Evolutionary conservation across 176 grass and related monocot species (phyloP).

Genomic region (Dendrocalamus sinicus): DNA sequence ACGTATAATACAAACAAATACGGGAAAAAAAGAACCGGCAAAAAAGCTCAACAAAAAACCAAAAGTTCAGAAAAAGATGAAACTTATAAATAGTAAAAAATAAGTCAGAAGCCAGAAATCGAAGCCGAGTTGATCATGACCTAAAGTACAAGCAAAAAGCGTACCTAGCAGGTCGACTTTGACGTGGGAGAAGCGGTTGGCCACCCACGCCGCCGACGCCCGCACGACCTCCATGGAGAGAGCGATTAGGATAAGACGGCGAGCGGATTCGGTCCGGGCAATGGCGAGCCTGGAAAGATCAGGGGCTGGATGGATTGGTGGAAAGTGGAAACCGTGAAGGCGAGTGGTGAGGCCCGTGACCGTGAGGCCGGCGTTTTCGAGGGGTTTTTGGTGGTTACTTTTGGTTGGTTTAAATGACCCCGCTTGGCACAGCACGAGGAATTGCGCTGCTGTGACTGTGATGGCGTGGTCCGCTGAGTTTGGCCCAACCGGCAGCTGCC

Average conservation of each 20-base stretch:
- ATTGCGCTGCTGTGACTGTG: neutral
- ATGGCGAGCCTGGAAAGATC: neutral
- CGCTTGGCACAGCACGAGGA: conserved; percentile 43
- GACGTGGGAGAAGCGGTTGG: conserved; percentile 76
- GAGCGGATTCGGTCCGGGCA: conserved; percentile 8
- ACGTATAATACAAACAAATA: too few species aligned
- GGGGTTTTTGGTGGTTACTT: neutral
- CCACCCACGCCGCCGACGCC: conserved; percentile 82
- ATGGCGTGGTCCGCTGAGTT: neutral
- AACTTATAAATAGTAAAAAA: too few species aligned
- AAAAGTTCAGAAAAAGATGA: too few species aligned
- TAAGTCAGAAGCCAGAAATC: too few species aligned
- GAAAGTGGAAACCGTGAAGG: neutral
- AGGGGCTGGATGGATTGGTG: neutral
- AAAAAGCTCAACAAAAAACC: too few species aligned
- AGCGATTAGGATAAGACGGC: conserved; percentile 33
- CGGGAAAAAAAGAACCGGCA: too few species aligned
- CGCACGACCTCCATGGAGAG: conserved; percentile 79
- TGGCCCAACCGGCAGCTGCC: neutral
- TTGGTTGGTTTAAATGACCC: neutral
- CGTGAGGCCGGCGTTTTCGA: conserved; percentile 2
- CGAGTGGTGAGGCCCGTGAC: neutral
- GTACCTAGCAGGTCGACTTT: conserved; percentile 73
- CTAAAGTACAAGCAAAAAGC: neutral
- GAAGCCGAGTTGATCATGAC: too few species aligned